Evolutionary conservation across 2,329 filamentous ascomycete species (phyloP), one percentile per base, ranked within the genome.

Genomic region (Aaosphaeria pasadenensis): DNA sequence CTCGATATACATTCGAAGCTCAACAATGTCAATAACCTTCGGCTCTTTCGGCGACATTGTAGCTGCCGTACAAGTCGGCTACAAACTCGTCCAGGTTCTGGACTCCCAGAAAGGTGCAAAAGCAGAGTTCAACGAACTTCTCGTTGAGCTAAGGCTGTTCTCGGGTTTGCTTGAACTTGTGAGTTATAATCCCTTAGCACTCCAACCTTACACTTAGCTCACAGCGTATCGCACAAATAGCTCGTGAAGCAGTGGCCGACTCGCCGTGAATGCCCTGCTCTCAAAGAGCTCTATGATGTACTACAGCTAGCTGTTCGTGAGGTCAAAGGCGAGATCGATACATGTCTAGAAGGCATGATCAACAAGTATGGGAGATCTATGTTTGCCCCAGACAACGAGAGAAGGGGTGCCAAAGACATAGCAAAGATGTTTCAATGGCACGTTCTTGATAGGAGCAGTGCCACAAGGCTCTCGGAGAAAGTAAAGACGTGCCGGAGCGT

Each of bases 11-110:
- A 24, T 24, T 24, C 17, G 17, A 24, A 24, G 17, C 17, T 24
- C 17, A 24, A 24, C 17, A 24, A 41, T 41, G 39, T 28, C 39
- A 17, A 24, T 41, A 11, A 41, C 39, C 2, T 41, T 41, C 17
- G 39, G 39, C 39, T 41, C 39, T 17, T 41, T 41, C 24, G 39
- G 39, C 39, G 39, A 41, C 39, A 41, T 41, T 17, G 24, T 41
- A 11, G 39, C 39, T 9, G 39, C 39, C 11, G 39, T 41, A 9
- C 39, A 41, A 28, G 17, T 41, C 24, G 39, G 11, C 4, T 41
- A 41, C 17, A 41, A 41, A 17, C 4, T 41, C 11, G 11, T 41
- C 9, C 11, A 11, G 11, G 17, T 41, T 17, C 39, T 41, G 11
- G 24, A 28, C 24, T 9, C 11, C 39, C 39, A 41, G 24, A 11